phyloP scores from a whole-genome alignment of 371 early-diverging fungal genomes.

The Dinochytrium kinnereticum region DNA sequence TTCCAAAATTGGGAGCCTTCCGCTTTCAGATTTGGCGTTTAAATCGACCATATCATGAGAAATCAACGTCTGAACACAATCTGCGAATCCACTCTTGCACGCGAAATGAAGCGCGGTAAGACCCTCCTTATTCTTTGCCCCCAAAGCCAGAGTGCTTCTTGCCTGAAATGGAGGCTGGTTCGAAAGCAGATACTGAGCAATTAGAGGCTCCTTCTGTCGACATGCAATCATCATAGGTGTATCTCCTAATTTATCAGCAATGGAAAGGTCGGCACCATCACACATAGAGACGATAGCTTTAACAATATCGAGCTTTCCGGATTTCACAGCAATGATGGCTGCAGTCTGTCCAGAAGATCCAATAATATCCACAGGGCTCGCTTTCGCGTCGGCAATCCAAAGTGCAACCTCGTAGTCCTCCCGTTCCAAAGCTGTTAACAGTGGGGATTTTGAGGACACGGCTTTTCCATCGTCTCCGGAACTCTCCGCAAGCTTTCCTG shows the following conservation, averaged over 20 bases:
- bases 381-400: neutral
- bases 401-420: neutral
- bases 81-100: slow-evolving; percentile 29
- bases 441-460: neutral
- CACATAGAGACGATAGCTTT: neutral
- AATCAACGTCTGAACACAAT: neutral
- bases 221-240: slow-evolving; percentile 38
- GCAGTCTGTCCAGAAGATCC: slow-evolving; percentile 17
- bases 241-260: slow-evolving; percentile 27
- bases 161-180: slow-evolving; percentile 34
- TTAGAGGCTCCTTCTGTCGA: neutral
- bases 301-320: slow-evolving; percentile 11
- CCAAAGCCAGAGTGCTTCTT: neutral
- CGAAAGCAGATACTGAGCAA: slow-evolving; percentile 21
- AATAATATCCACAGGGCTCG: slow-evolving; percentile 1
- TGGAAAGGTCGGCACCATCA: slow-evolving; percentile 40
- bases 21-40: neutral
- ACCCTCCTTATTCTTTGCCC: slow-evolving; percentile 21
- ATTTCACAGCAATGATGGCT: slow-evolving; percentile 21
- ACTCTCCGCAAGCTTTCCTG: neutral
- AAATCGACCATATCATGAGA: neutral
- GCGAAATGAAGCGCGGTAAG: slow-evolving; percentile 50
- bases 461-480: neutral
- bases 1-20: neutral
- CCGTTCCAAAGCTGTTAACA: neutral